Evolutionary conservation across 2,329 filamentous ascomycete species (phyloP).

Genomic region (Cercospora nicotianae): DNA sequence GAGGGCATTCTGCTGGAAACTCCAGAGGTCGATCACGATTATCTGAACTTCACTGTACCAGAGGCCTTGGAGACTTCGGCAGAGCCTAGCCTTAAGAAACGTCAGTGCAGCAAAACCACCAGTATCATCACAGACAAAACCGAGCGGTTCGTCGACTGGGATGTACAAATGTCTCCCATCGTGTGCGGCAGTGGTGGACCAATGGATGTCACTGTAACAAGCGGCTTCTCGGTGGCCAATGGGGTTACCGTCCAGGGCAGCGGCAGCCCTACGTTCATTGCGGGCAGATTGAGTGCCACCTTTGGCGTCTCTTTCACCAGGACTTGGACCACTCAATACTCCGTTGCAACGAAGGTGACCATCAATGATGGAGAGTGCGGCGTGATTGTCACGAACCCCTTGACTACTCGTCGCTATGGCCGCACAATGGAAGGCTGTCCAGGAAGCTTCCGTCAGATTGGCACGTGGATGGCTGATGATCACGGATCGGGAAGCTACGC

Average conservation of each 20-base stretch:
- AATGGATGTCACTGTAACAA: neutral
- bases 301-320: conserved; percentile 13
- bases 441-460: conserved; percentile 16
- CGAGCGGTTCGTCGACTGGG: neutral
- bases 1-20: neutral
- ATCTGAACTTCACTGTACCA: neutral
- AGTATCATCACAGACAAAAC: neutral
- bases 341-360: conserved; percentile 14
- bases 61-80: neutral
- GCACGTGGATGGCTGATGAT: conserved; percentile 27
- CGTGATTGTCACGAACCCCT: conserved; percentile 25
- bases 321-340: conserved; percentile 14
- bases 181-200: neutral
- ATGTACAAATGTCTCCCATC: neutral
- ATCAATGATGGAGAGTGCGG: conserved; percentile 18
- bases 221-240: neutral
- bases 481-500: conserved; percentile 19
- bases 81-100: neutral
- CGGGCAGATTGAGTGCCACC: conserved; percentile 1
- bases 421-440: conserved; percentile 23
- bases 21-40: neutral
- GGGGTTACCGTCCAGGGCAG: neutral
- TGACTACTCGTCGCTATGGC: conserved; percentile 28
- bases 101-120: neutral
- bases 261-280: neutral